Evolutionary conservation across 805 yeast species (phyloP), one percentile per base, ranked within the genome.

Genomic region (Starmerella scarabaei): DNA sequence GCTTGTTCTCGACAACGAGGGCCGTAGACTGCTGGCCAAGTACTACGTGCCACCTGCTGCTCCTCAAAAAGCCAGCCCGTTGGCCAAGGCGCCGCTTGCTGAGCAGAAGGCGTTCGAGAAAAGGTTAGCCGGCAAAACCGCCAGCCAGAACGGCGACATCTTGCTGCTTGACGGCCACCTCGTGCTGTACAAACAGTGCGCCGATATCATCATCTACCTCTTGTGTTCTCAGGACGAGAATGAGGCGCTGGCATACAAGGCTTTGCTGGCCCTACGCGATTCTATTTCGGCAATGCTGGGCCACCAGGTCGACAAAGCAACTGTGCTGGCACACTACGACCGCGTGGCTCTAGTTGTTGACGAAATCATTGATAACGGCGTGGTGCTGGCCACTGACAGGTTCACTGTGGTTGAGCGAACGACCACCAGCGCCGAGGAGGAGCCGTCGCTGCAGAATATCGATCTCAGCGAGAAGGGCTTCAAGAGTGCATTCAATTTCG

Each of bases 331-430:
- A 49, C 73, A 78, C 57, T 91, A 79, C 57, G 98, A 91, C 61
- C 68, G 82, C 67, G 79, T 85, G 29, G 68, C 83, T 33, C 69
- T 91, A 58, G 82, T 93, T 3, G 72, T 86, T 33, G 98, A 91
- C 60, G 97, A 91, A 62, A 71, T 93, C 8, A 68, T 91, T 36
- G 98, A 91, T 57, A 93, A 86, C 57, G 98, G 97, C 30, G 75
- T 91, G 48, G 75, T 91, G 41, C 69, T 91, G 51, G 96, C 91
- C 60, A 79, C 85, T 21, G 96, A 91, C 54, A 76, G 93, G 4
- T 73, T 79, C 27, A 75, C 82, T 31, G 81, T 91, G 51, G 86
- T 88, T 2, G 73, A 93, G 14, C 73, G 98, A 62, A 94, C 86
- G 20, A 81, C 97, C n/a, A 73, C 75, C 44, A 77, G 91, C 24